phyloP scores from a whole-genome alignment of 257 asterid genomes.

The Coffea eugenioides region DNA sequence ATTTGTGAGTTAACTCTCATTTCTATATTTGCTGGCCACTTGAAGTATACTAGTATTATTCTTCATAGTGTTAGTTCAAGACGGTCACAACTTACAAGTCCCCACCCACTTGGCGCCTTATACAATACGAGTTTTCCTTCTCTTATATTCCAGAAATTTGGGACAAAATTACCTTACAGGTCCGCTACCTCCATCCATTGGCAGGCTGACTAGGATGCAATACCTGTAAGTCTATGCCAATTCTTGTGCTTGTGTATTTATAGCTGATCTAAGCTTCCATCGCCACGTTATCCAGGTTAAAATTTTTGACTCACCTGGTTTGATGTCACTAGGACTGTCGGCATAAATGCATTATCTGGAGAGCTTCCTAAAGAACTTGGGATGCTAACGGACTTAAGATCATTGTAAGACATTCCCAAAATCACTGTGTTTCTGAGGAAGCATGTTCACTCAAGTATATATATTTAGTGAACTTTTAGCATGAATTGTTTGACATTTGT shows the following conservation, averaged over 20 bases:
- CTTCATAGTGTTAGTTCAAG: background rate
- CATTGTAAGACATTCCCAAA: conserved; percentile 38
- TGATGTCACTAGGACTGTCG: conserved; percentile 40
- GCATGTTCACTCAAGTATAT: too few relatives aligned
- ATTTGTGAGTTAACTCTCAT: background rate
- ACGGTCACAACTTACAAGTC: background rate
- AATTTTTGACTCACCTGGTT: conserved; percentile 4
- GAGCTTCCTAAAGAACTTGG: conserved; percentile 72
- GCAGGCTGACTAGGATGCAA: conserved; percentile 59
- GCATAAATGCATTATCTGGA: conserved; percentile 66
- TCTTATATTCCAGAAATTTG: conserved; percentile 45
- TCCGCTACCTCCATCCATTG: conserved; percentile 52
- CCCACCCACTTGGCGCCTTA: background rate
- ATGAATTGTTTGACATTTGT: conserved; percentile 15
- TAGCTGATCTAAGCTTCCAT: background rate
- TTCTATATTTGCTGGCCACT: background rate
- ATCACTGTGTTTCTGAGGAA: conserved; percentile 2
- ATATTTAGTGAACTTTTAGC: too few relatives aligned
- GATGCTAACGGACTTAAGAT: conserved; percentile 47
- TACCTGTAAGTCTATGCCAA: conserved; percentile 42
- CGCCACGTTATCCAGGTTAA: background rate
- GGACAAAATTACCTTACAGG: conserved; percentile 62
- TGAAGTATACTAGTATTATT: background rate
- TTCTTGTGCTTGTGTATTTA: background rate
- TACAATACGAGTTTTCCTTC: background rate